Evolutionary conservation across 75 land plant genomes (phyloP), one percentile per base, ranked within the genome.

Genomic region (Pinus taeda): DNA sequence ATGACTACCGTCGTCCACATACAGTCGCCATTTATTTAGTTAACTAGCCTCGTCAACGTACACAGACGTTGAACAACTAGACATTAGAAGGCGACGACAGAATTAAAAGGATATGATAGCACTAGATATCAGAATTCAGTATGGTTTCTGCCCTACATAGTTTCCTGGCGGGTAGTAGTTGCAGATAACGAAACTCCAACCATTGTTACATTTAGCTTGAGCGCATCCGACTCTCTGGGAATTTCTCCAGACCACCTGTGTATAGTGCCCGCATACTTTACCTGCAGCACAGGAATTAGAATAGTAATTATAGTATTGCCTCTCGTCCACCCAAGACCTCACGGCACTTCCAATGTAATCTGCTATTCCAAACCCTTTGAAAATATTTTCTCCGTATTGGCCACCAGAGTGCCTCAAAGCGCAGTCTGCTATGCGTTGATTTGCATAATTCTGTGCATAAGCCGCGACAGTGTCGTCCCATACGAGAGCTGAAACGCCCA

Each of bases 391-490:
- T 15, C 74, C 88, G 53, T 65, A 78, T 13, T 84, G 83, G 3
- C 87, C 87, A 56, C 85, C 81, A 1, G 91, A 91, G 66, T 91
- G 93, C 63, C 78, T 71, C 75, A 81, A 76, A 42, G 62, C 61
- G 86, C 93, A 91, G 73, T 91, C 90, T 4, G 66, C 77, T 57
- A 42, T 76, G 15, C 90, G 74, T 79, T 83, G 77, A 26, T 67
- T 76, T 11, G 93, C 93, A 91, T 89, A 91, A 91, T 91, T 89
- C 62, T 60, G 70, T 13, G 91, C 93, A 76, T 91, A 87, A 29
- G 39, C 72, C 58, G 87, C 89, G 26, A 91, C 81, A 33, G 76
- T 62, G 29, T 57, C 71, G 57, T 89, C 87, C 93, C 93, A 91
- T 17, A 39, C 20, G 57, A 91, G 71, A 0, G 93, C 91, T 5